phyloP scores from a whole-genome alignment of 2,329 filamentous ascomycete species.

The Aspergillus terreus region DNA sequence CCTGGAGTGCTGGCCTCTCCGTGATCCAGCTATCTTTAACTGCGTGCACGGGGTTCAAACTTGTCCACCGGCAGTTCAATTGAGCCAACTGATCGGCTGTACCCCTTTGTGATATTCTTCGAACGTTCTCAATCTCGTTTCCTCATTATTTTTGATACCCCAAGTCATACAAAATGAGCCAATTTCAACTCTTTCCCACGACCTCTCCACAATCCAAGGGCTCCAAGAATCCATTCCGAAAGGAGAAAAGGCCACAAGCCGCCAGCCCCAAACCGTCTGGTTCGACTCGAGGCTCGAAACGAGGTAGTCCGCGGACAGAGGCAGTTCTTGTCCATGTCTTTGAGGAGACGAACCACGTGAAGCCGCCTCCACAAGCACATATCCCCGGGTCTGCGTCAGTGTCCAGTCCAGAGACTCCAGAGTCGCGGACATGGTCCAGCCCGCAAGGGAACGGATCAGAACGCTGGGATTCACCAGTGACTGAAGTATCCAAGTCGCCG shows the following conservation, averaged over 20 bases:
- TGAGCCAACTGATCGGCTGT: background rate
- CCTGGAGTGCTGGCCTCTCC: background rate
- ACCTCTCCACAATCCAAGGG: slow-evolving; percentile 26
- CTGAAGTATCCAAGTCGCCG: background rate
- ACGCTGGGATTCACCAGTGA: background rate
- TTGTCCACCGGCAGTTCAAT: background rate
- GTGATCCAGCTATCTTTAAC: background rate
- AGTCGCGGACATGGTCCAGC: slow-evolving; percentile 11
- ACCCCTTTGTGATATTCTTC: background rate
- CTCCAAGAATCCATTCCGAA: slow-evolving; percentile 34
- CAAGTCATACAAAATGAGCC: slow-evolving; percentile 22
- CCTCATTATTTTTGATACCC: background rate
- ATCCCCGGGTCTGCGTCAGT: slow-evolving; percentile 11
- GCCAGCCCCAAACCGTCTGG: slow-evolving; percentile 10
- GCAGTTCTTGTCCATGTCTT: slow-evolving; percentile 37
- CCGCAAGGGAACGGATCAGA: slow-evolving; percentile 2
- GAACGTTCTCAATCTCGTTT: background rate
- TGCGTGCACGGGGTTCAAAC: background rate
- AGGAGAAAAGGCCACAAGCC: slow-evolving; percentile 20
- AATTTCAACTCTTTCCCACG: slow-evolving; percentile 42
- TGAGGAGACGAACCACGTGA: slow-evolving; percentile 30
- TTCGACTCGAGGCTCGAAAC: slow-evolving; percentile 18
- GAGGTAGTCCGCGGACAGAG: slow-evolving; percentile 28
- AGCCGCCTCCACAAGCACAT: slow-evolving; percentile 22
- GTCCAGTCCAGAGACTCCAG: slow-evolving; percentile 12